A percentile compares a stretch with the other conserved stretches of the same genome.
These are phyloP conservation scores for Neoboletus brunneissimus DNA, from an alignment of 768 basidiomycete genomes.

Conservation along the genomic window DNA sequence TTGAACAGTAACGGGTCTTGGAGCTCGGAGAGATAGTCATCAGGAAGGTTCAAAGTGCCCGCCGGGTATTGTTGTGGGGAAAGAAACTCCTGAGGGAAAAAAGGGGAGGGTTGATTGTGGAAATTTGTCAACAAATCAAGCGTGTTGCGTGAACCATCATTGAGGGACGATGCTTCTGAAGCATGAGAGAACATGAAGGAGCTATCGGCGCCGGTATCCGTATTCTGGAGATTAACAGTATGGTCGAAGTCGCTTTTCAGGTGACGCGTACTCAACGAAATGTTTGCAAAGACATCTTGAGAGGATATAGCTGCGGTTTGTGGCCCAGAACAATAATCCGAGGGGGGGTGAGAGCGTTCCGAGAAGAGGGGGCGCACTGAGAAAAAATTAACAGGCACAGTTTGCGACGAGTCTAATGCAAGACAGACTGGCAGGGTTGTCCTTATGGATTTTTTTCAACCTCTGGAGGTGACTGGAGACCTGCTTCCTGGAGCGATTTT, in stretches of 20 bases:
- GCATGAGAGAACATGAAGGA: slow-evolving; percentile 4
- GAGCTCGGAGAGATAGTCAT: slow-evolving; percentile 15
- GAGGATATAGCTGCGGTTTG: slow-evolving; percentile 3
- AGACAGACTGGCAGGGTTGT: slow-evolving; percentile 33
- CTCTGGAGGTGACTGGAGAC: slow-evolving; percentile 41
- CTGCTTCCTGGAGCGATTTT: slow-evolving; percentile 38
- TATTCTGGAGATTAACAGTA: slow-evolving; percentile 6
- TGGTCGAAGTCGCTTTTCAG: slow-evolving; percentile 14
- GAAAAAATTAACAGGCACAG: neutral
- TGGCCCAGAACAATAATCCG: slow-evolving; percentile 8
- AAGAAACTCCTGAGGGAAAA: slow-evolving; percentile 8
- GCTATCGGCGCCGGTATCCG: neutral
- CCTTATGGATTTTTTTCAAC: slow-evolving; percentile 34
- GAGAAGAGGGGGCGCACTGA: slow-evolving; percentile 29
- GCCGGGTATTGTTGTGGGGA: slow-evolving; percentile 8
- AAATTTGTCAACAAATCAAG: slow-evolving; percentile 8
- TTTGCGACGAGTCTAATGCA: neutral
- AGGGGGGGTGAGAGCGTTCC: slow-evolving; percentile 16
- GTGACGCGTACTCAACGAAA: slow-evolving; percentile 8
- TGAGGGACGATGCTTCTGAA: slow-evolving; percentile 5
- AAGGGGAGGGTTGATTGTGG: slow-evolving; percentile 1
- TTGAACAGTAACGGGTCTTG: slow-evolving; percentile 15
- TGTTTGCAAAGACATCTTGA: slow-evolving; percentile 8
- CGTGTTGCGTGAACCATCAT: neutral
- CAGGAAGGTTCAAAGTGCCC: neutral